A percentile compares a stretch with the other conserved stretches of the same genome.
phyloP scores from a whole-genome alignment of 805 yeast species.

The Cyberlindnera nakhonratchasimensis region DNA sequence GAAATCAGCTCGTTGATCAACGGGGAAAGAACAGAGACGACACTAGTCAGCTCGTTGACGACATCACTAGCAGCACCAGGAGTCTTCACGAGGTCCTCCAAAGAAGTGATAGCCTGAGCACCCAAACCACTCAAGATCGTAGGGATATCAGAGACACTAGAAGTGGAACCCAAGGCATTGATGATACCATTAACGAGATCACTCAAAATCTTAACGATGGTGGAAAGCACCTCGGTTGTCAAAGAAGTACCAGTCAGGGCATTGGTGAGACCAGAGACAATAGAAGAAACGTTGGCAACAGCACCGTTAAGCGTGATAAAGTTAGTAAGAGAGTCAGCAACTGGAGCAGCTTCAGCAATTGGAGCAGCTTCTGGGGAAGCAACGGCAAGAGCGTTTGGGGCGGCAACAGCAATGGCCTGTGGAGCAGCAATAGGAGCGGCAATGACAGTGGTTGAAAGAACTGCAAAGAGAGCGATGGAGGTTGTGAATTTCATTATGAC shows the following conservation, averaged over 20 bases:
- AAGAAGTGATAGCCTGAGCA: conserved; percentile 9
- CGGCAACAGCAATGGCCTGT: conserved; percentile 11
- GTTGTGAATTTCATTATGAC: conserved; percentile 32
- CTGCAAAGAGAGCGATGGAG: conserved; percentile 30
- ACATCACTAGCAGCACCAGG: conserved; percentile 10
- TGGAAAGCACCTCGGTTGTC: conserved; percentile 8
- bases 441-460: conserved; percentile 27
- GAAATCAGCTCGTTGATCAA: conserved; percentile 6
- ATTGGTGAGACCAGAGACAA: conserved; percentile 4
- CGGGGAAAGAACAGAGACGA: conserved; percentile 1
- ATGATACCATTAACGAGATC: conserved; percentile 11
- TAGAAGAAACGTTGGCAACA: conserved; percentile 5
- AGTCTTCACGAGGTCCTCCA: conserved; percentile 9
- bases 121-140: conserved; percentile 10
- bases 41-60: conserved; percentile 1
- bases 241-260: conserved; percentile 7
- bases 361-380: conserved; percentile 12
- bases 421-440: conserved; percentile 17
- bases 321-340: conserved; percentile 2
- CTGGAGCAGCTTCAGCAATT: conserved; percentile 10
- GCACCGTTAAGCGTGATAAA: conserved; percentile 2
- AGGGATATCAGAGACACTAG: conserved; percentile 12
- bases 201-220: conserved; percentile 6
- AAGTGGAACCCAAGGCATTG: conserved; percentile 11
- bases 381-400: conserved; percentile 12